Evolutionary conservation across 257 asterid genomes (phyloP).

Genomic region (Anisodus acutangulus): DNA sequence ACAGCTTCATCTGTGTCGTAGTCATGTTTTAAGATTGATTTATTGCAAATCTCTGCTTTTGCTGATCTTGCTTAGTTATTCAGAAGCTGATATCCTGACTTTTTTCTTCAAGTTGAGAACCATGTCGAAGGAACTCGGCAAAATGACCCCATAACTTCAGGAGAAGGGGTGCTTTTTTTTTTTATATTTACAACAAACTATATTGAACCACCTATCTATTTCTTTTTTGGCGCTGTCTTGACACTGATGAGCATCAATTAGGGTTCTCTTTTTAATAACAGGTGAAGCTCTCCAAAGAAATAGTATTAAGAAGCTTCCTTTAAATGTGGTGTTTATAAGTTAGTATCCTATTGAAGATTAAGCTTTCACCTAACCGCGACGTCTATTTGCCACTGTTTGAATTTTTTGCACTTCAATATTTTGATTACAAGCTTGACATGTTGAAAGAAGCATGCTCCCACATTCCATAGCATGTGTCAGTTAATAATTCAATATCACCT

Average conservation of each 20-base stretch:
- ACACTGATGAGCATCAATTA: too few relatives aligned
- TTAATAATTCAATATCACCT: neutral
- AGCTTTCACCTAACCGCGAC: neutral
- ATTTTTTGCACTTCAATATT: neutral
- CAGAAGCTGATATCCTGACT: neutral
- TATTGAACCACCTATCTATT: too few relatives aligned
- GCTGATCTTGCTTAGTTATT: neutral
- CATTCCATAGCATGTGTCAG: neutral
- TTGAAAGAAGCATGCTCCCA: neutral
- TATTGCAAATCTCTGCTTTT: neutral
- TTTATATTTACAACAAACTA: too few relatives aligned
- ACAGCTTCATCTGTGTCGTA: neutral
- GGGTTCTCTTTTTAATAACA: neutral
- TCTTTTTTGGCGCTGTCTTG: too few relatives aligned
- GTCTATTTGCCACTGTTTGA: too few relatives aligned
- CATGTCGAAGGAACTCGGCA: too few relatives aligned
- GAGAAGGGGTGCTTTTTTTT: too few relatives aligned
- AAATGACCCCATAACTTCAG: too few relatives aligned
- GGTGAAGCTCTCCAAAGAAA: too few relatives aligned
- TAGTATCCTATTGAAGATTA: neutral
- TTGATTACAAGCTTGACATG: conserved; percentile 2
- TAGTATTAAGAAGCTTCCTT: too few relatives aligned
- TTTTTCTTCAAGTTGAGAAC: neutral
- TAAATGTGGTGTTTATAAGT: neutral
- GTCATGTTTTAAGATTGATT: neutral